These are phyloP conservation scores for Leucocoprinus birnbaumii DNA, from an alignment of 768 basidiomycete species.

Conservation along the genomic window DNA sequence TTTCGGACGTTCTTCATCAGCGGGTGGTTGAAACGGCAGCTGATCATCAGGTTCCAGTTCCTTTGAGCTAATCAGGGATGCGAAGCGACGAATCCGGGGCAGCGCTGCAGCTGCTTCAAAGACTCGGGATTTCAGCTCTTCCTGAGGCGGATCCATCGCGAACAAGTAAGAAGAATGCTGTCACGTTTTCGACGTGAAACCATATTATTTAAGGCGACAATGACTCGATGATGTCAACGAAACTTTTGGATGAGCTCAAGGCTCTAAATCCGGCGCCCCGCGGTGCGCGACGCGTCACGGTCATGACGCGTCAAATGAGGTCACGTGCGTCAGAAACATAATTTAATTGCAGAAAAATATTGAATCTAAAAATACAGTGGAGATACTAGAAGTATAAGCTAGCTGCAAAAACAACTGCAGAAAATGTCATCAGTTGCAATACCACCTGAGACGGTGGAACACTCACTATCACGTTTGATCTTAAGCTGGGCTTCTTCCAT, in stretches of 20 bases:
- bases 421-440: conserved; percentile 7
- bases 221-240: conserved; percentile 8
- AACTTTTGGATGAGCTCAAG: no score
- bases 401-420: conserved; percentile 78
- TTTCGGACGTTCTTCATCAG: conserved; percentile 39
- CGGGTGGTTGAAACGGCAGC: conserved; percentile 10
- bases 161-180: background rate
- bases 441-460: background rate
- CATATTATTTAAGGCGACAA: background rate
- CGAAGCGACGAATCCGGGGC: conserved; percentile 18
- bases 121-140: background rate
- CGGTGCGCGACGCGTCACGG: conserved; percentile 15
- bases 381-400: conserved; percentile 73
- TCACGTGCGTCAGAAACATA: background rate
- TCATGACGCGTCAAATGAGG: background rate
- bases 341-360: no score
- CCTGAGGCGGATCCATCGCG: background rate
- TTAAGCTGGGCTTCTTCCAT: conserved; percentile 95
- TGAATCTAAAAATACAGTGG: no score
- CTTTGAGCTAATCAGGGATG: conserved; percentile 18
- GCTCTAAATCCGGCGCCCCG: no score
- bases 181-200: background rate
- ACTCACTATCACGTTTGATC: conserved; percentile 95
- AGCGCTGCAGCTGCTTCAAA: conserved; percentile 10
- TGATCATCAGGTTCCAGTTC: conserved; percentile 22